A percentile compares a stretch with the other conserved stretches of the same genome.
These are phyloP conservation scores for Solanum piurae DNA, from an alignment of 257 asterid genomes.

Conservation along the genomic window DNA sequence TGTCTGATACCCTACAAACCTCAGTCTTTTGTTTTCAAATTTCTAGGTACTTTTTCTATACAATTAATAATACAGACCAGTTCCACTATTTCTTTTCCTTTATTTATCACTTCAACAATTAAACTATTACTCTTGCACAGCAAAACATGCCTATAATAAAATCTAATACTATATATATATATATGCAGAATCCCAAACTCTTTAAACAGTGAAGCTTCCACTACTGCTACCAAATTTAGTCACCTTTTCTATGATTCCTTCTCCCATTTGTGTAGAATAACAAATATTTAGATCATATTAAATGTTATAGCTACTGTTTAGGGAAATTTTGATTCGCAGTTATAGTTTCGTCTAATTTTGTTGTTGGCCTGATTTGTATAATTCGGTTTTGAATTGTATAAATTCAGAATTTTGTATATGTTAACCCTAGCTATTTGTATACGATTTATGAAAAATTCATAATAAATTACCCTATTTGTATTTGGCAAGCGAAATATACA, in stretches of 20 bases:
- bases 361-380: too few relatives aligned
- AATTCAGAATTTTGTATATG: too few relatives aligned
- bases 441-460: too few relatives aligned
- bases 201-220: constrained; percentile 9
- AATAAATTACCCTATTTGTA: too few relatives aligned
- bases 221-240: not conserved
- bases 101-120: constrained; percentile 1
- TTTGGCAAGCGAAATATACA: too few relatives aligned
- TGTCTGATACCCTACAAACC: constrained; percentile 10
- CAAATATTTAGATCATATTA: too few relatives aligned
- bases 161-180: not conserved
- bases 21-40: constrained; percentile 10
- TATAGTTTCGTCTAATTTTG: too few relatives aligned
- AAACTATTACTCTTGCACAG: not conserved
- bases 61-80: not conserved
- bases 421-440: too few relatives aligned
- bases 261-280: not conserved
- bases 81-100: not conserved
- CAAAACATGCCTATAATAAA: not conserved
- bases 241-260: not conserved
- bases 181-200: not conserved
- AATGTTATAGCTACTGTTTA: too few relatives aligned
- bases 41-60: constrained; percentile 9
- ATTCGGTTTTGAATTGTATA: too few relatives aligned
- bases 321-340: too few relatives aligned